Percentiles rank a stretch among this genome's conserved stretches.
Conservation (phyloP, 805 yeast genomes). For the Saccharomyces paradoxus region DNA sequence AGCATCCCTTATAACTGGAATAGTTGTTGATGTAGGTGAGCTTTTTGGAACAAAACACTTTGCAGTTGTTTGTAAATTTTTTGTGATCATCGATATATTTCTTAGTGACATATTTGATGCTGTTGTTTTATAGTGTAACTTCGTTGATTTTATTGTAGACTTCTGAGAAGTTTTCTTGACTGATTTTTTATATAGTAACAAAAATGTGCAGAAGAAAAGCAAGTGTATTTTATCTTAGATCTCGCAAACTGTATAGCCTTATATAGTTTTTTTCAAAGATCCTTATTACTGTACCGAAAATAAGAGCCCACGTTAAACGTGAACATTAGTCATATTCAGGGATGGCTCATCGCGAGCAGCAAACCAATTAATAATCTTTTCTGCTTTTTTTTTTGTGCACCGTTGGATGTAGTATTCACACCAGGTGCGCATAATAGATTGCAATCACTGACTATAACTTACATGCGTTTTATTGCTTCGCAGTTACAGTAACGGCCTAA, state of each 20-base stretch:
- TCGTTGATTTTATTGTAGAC: not conserved
- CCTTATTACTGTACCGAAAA: not conserved
- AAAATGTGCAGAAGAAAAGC: not conserved
- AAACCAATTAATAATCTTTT: not conserved
- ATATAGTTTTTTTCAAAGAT: not conserved
- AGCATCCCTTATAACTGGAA: not conserved
- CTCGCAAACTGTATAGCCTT: not conserved
- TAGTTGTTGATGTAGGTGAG: not conserved
- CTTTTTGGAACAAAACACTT: not conserved
- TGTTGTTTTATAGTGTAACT: not conserved
- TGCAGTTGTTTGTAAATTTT: not conserved
- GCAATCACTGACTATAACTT: not conserved
- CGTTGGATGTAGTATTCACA: not conserved
- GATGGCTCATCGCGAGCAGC: not conserved
- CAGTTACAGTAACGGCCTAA: not conserved
- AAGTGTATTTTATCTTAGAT: not conserved
- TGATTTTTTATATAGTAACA: not conserved
- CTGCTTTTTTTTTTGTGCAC: not conserved
- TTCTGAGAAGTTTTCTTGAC: not conserved
- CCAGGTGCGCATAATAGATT: not conserved
- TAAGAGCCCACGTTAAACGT: not conserved
- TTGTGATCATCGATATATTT: not conserved
- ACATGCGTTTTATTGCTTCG: not conserved
- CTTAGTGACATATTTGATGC: not conserved
- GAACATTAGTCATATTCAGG: not conserved